Conservation (phyloP, 2,329 filamentous ascomycete species). For the Epichloe brachyelytri region DNA sequence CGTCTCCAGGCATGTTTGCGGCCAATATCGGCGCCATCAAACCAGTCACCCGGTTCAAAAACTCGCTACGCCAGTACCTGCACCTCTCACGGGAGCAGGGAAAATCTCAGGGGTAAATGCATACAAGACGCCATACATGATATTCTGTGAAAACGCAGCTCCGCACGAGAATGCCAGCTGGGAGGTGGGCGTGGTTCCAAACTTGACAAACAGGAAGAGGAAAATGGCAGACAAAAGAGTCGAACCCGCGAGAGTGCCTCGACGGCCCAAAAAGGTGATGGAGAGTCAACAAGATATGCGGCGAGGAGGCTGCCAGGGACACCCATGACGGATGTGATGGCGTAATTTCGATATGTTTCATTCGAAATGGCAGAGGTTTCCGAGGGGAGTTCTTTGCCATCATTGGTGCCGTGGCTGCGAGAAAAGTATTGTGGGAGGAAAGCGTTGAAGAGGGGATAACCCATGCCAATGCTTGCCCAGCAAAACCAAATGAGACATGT, state of each 20-base stretch:
- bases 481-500: slow-evolving; percentile 58
- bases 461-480: slow-evolving; percentile 76
- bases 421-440: slow-evolving; percentile 81
- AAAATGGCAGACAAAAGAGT: slow-evolving; percentile 56
- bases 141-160: slow-evolving; percentile 60
- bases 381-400: slow-evolving; percentile 11
- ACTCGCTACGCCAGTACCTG: slow-evolving; percentile 58
- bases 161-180: slow-evolving; percentile 56
- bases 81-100: slow-evolving; percentile 57
- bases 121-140: slow-evolving; percentile 67
- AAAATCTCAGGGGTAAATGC: slow-evolving; percentile 69
- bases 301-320: slow-evolving; percentile 67
- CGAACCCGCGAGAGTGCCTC: slow-evolving; percentile 56
- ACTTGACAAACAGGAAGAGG: slow-evolving; percentile 52
- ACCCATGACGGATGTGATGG: slow-evolving; percentile 64
- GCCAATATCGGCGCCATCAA: slow-evolving; percentile 58
- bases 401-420: slow-evolving; percentile 30
- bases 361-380: slow-evolving; percentile 26
- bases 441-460: slow-evolving; percentile 78
- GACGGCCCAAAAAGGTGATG: slow-evolving; percentile 51
- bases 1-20: slow-evolving; percentile 44
- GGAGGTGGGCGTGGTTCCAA: slow-evolving; percentile 40
- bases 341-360: slow-evolving; percentile 64
- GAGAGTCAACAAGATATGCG: slow-evolving; percentile 56
- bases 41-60: slow-evolving; percentile 55